Evolutionary conservation across 257 asterid genomes (phyloP).

Genomic region (Coffea canephora): DNA sequence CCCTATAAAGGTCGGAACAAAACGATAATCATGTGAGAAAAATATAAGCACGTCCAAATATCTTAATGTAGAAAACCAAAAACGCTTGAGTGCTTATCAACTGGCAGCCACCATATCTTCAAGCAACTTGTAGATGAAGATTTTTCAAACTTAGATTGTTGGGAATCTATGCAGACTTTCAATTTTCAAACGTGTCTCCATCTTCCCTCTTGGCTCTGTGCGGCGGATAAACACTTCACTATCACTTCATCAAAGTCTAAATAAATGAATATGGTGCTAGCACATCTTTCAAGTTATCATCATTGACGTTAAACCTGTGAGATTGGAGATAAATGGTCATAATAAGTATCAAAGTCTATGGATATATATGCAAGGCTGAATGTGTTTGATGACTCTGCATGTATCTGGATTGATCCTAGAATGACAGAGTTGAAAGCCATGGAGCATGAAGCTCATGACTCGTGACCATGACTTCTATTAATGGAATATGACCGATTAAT

Average conservation of each 20-base stretch:
- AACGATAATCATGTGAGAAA: background rate
- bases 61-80: background rate
- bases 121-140: background rate
- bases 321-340: background rate
- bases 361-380: background rate
- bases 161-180: background rate
- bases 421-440: background rate
- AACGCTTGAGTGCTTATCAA: slow-evolving; percentile 24
- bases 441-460: too few species aligned
- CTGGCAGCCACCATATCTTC: slow-evolving; percentile 33
- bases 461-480: background rate
- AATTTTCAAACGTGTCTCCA: slow-evolving; percentile 1
- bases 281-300: background rate
- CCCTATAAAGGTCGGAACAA: background rate
- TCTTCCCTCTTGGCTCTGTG: background rate
- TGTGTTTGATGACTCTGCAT: background rate
- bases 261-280: background rate
- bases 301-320: background rate
- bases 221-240: slow-evolving; percentile 4
- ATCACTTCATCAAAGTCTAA: background rate
- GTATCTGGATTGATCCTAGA: background rate
- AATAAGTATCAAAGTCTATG: background rate
- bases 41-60: slow-evolving; percentile 34
- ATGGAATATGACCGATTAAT: too few species aligned
- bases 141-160: background rate